Percentiles rank a stretch among this genome's conserved stretches.
These are phyloP conservation scores for Aphanocladium album DNA, from an alignment of 2,329 filamentous ascomycete genomes.

Conservation along the genomic window DNA sequence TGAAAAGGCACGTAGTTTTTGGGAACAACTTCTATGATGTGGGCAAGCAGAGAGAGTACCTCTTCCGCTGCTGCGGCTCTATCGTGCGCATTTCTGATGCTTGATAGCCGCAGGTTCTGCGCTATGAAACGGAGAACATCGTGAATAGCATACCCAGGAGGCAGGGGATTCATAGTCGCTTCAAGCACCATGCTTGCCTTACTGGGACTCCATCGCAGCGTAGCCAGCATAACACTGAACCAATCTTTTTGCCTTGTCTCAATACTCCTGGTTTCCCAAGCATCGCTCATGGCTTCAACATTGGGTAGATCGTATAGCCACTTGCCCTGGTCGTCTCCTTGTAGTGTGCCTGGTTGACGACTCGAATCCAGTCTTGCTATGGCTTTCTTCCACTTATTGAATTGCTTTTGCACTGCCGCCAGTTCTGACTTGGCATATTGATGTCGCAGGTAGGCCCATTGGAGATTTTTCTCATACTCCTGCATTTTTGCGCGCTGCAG, in stretches of 20 bases:
- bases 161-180: conserved; percentile 32
- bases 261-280: conserved; percentile 27
- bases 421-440: not conserved
- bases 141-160: conserved; percentile 33
- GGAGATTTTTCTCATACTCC: not conserved
- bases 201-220: conserved; percentile 28
- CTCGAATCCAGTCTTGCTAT: not conserved
- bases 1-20: conserved; percentile 29
- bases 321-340: conserved; percentile 23
- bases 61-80: conserved; percentile 24
- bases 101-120: conserved; percentile 17
- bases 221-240: conserved; percentile 32
- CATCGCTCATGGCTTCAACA: conserved; percentile 26
- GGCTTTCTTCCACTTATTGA: not conserved
- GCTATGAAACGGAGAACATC: conserved; percentile 32
- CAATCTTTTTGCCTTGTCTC: conserved; percentile 24
- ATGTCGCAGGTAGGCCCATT: conserved; percentile 5
- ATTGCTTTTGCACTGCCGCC: not conserved
- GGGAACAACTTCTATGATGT: conserved; percentile 25
- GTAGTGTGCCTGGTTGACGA: not conserved
- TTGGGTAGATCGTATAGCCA: conserved; percentile 28
- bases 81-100: conserved; percentile 19
- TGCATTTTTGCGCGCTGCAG: not conserved
- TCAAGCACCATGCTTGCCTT: conserved; percentile 29
- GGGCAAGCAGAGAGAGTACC: conserved; percentile 24